These are phyloP conservation scores for Ormosia emarginata DNA, from an alignment of 306 rosid genomes.

Conservation along the genomic window DNA sequence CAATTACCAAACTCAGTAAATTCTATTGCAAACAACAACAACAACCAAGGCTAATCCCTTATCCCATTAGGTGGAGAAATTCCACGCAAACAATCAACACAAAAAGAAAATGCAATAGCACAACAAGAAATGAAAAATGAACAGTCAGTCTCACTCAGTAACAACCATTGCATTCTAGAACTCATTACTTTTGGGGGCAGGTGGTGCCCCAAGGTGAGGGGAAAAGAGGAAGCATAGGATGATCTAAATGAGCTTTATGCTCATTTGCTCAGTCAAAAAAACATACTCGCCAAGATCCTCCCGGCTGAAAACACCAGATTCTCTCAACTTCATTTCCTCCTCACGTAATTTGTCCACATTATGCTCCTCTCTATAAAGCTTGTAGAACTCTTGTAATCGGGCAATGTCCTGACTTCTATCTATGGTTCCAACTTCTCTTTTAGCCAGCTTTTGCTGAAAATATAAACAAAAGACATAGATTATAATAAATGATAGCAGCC, in stretches of 20 bases:
- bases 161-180: neutral
- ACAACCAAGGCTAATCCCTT: neutral
- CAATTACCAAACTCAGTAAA: neutral
- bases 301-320: constrained; percentile 81
- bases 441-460: constrained; percentile 90
- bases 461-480: constrained; percentile 25
- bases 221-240: constrained; percentile 10
- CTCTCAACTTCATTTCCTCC: constrained; percentile 81
- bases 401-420: constrained; percentile 85
- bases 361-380: constrained; percentile 65
- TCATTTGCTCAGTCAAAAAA: constrained; percentile 15
- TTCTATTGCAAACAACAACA: constrained; percentile 14
- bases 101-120: neutral
- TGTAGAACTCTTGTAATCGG: constrained; percentile 85
- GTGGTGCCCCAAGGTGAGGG: neutral
- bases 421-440: constrained; percentile 72
- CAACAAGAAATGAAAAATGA: neutral
- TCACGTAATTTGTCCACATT: constrained; percentile 72
- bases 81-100: neutral
- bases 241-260: neutral
- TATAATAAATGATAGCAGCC: neutral
- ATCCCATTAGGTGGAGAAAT: neutral
- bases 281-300: constrained; percentile 90
- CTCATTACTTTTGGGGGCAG: neutral
- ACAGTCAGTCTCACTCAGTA: neutral